phyloP scores from a whole-genome alignment of 129 eudicot species.

The Dittrichia graveolens region DNA sequence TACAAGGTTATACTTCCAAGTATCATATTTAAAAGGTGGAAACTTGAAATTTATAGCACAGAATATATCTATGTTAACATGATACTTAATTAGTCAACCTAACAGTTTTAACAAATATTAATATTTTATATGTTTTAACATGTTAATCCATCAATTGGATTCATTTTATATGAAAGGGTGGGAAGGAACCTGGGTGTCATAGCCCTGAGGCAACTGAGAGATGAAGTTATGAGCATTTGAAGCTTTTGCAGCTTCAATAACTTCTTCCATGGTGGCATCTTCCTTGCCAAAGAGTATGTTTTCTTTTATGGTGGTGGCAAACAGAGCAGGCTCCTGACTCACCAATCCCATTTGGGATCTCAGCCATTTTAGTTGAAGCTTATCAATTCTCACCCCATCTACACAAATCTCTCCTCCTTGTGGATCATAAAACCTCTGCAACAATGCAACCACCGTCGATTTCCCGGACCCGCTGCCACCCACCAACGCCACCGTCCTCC shows the following conservation, averaged over 20 bases:
- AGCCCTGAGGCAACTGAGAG: slow-evolving; percentile 74
- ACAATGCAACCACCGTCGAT: slow-evolving; percentile 70
- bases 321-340: slow-evolving; percentile 96
- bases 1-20: background rate
- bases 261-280: slow-evolving; percentile 78
- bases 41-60: no score
- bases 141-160: no score
- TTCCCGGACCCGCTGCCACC: slow-evolving; percentile 94
- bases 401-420: slow-evolving; percentile 64
- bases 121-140: background rate
- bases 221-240: slow-evolving; percentile 94
- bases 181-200: slow-evolving; percentile 82
- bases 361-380: slow-evolving; percentile 83
- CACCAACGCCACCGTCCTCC: slow-evolving; percentile 69
- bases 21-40: background rate
- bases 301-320: slow-evolving; percentile 85
- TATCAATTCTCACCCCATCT: slow-evolving; percentile 71
- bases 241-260: slow-evolving; percentile 86
- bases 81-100: no score
- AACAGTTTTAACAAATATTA: no score
- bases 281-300: slow-evolving; percentile 97
- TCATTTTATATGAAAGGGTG: background rate
- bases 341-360: slow-evolving; percentile 96
- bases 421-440: slow-evolving; percentile 87
- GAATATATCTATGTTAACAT: no score